Percentiles rank a stretch among this genome's conserved stretches.
phyloP scores from a whole-genome alignment of 2,329 filamentous ascomycete species.

The Colletotrichum euphorbiae region DNA sequence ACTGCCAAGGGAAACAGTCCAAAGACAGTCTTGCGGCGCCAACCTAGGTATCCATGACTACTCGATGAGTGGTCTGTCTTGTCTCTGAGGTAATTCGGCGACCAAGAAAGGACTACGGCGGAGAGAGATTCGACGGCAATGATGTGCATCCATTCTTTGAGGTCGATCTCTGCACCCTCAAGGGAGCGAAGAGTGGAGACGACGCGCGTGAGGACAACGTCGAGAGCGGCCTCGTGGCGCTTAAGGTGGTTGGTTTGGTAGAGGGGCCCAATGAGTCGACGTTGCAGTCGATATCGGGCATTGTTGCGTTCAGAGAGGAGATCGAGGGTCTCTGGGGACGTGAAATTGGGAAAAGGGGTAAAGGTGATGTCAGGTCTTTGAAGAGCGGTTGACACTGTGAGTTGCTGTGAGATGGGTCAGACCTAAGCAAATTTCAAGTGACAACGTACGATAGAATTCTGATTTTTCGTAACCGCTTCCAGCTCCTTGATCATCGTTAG shows the following conservation, averaged over 20 bases:
- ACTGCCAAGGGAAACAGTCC: slow-evolving; percentile 60
- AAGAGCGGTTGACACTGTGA: slow-evolving; percentile 58
- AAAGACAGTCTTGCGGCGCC: slow-evolving; percentile 65
- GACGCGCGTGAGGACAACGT: slow-evolving; percentile 52
- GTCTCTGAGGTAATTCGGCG: slow-evolving; percentile 58
- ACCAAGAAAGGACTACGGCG: slow-evolving; percentile 64
- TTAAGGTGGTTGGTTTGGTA: slow-evolving; percentile 58
- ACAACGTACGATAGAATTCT: slow-evolving; percentile 59
- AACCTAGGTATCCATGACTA: slow-evolving; percentile 60
- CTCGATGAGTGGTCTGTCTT: slow-evolving; percentile 60
- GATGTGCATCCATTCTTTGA: slow-evolving; percentile 69
- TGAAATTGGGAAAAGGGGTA: slow-evolving; percentile 44
- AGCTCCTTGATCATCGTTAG: slow-evolving; percentile 49
- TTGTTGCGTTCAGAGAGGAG: slow-evolving; percentile 62
- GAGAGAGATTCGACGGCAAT: slow-evolving; percentile 64
- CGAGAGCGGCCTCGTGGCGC: slow-evolving; percentile 55
- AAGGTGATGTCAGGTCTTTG: slow-evolving; percentile 57
- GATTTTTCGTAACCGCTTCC: slow-evolving; percentile 63
- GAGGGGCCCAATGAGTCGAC: slow-evolving; percentile 61
- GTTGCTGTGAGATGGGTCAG: neutral
- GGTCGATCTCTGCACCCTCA: slow-evolving; percentile 55
- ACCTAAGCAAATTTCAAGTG: neutral
- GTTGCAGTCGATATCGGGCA: slow-evolving; percentile 60
- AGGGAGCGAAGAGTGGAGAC: slow-evolving; percentile 52
- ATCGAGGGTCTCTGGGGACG: slow-evolving; percentile 58